Evolutionary conservation across 2,329 filamentous ascomycete genomes (phyloP).

Genomic region (Neurospora crassa): DNA sequence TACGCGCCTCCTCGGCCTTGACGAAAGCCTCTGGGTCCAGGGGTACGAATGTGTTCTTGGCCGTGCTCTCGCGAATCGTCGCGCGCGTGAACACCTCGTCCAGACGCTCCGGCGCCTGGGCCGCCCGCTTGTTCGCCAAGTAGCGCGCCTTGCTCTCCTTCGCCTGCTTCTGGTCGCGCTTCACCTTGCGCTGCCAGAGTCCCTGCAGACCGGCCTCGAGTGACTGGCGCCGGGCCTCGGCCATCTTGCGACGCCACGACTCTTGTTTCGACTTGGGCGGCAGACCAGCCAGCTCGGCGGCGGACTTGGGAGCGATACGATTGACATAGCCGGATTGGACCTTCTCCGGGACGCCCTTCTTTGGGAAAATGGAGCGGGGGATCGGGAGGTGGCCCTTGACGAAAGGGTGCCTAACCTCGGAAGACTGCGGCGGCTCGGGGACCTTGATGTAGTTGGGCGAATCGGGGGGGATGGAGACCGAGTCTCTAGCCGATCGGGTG

Average conservation of each 20-base stretch:
- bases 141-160: conserved; percentile 33
- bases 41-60: conserved; percentile 38
- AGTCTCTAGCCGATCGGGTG: conserved; percentile 21
- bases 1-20: conserved; percentile 36
- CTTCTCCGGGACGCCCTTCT: conserved; percentile 46
- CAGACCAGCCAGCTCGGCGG: conserved; percentile 25
- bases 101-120: conserved; percentile 57
- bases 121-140: conserved; percentile 33
- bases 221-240: conserved; percentile 60
- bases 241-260: conserved; percentile 65
- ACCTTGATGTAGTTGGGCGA: conserved; percentile 82
- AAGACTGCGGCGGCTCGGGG: conserved; percentile 65
- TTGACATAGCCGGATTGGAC: conserved; percentile 49
- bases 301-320: conserved; percentile 47
- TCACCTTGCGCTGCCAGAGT: conserved; percentile 57
- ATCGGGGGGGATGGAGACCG: conserved; percentile 61
- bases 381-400: conserved; percentile 75
- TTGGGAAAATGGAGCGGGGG: conserved; percentile 69
- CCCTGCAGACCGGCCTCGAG: conserved; percentile 61
- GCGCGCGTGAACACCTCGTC: conserved; percentile 70
- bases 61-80: conserved; percentile 47
- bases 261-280: conserved; percentile 29
- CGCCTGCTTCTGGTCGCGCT: conserved; percentile 24
- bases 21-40: conserved; percentile 54
- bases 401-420: conserved; percentile 33